Base-by-base conservation (phyloP, 768 basidiomycete species). In the Russula ochroleuca region DNA sequence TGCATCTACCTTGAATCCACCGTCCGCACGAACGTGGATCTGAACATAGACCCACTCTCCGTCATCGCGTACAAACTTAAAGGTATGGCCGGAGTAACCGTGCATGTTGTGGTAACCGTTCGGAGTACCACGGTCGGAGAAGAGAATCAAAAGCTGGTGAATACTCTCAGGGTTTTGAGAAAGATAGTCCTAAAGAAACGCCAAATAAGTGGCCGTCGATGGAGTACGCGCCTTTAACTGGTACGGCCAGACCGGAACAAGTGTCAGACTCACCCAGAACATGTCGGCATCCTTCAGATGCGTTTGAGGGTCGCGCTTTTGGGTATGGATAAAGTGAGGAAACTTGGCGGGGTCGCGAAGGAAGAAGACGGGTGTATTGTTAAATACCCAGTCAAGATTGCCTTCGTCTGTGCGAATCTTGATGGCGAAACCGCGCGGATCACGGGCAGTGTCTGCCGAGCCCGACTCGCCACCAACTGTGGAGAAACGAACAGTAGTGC, bases 71-170 rank as follows among this genome's bases (percentile, higher is more conserved):
- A 90, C 80, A 75, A 94, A 85, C 74, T 94, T 91, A 81, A 81
- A 92, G 37, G 94, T 88, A 81, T 97, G 93, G 17, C 95, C 92
- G 55, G 90, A 91, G 80, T 94, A 97, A 2, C 94, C 95, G 76
- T 98, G 92, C 85, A 85, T 80, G 65, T 86, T 79, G 76, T 90
- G 86, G 78, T 78, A 94, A n/a, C 85, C 94, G 75, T 86, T 87
- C 65, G 96, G 95, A 61, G 93, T 97, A 52, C 92, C 88, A 70
- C 95, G 91, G 76, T 98, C 95, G n/a, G 90, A 90, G 79, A 97
- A 88, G 63, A 92, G 81, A 74, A 95, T 95, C 83, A 91, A 81
- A 70, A 92, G 78, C 76, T 93, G 91, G 74, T 93, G 90, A 63
- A 89, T 90, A 21, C 92, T 90, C 77, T 94, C 91, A 11, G 91